Evolutionary conservation across 1,284 basidiomycete species (phyloP).

Genomic region (Apiotrichum akiyoshidainum): DNA sequence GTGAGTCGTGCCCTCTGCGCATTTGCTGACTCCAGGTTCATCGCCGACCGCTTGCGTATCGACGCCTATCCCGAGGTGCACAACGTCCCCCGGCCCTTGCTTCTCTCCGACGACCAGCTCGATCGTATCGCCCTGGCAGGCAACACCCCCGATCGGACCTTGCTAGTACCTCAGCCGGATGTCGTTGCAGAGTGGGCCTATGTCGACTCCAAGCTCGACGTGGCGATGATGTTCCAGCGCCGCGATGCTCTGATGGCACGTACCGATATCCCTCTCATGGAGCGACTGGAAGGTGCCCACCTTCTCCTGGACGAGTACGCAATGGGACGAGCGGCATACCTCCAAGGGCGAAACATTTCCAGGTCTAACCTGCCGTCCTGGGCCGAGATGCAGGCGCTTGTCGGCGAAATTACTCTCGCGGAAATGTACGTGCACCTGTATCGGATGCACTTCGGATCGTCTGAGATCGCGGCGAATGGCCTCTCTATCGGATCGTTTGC

Average conservation of each 20-base stretch:
- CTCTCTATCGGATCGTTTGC: not conserved
- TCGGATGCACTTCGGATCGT: not conserved
- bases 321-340: not conserved
- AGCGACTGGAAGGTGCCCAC: slow-evolving; percentile 1
- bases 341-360: not conserved
- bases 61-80: not conserved
- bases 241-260: not conserved
- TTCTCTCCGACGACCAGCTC: slow-evolving; percentile 4
- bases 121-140: not conserved
- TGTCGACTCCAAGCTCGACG: slow-evolving; percentile 4
- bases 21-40: not conserved
- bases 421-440: slow-evolving; percentile 3
- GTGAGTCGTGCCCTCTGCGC: not conserved
- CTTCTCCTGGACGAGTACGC: not conserved
- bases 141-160: too few species aligned
- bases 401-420: not conserved
- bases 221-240: not conserved
- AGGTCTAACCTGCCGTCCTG: not conserved
- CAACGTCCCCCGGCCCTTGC: slow-evolving; percentile 2
- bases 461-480: not conserved
- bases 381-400: slow-evolving; percentile 1
- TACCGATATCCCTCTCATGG: slow-evolving; percentile 1
- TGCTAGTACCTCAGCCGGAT: too few species aligned
- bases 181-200: slow-evolving; percentile 3
- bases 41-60: not conserved